These are phyloP conservation scores for Nannochloropsis salina DNA, from an alignment of 108 stramenopile species.

Conservation along the genomic window DNA sequence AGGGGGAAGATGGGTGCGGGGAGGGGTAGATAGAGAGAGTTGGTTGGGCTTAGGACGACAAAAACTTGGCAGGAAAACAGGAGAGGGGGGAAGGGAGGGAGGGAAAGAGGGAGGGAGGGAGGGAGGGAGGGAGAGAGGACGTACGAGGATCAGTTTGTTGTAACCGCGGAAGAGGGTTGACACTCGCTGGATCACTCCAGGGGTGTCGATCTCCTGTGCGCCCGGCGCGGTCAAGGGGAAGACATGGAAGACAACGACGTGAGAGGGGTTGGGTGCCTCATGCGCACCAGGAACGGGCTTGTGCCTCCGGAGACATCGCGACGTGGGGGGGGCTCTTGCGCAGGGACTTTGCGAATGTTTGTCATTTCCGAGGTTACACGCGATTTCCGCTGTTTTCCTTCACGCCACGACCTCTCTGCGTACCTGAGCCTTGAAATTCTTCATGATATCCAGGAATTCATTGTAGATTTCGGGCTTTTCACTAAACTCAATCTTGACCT, in stretches of 20 bases:
- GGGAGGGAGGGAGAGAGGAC: not conserved
- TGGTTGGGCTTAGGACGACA: too few species aligned
- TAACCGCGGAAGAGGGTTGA: slow-evolving; percentile 93
- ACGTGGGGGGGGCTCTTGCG: too few species aligned
- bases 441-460: slow-evolving; percentile 98
- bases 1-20: not conserved
- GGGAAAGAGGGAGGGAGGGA: not conserved
- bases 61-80: too few species aligned
- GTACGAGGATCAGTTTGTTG: slow-evolving; percentile 73
- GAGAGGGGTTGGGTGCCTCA: slow-evolving; percentile 30
- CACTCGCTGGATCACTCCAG: slow-evolving; percentile 92
- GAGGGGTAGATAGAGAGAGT: not conserved
- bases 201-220: slow-evolving; percentile 91
- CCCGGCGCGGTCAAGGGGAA: not conserved
- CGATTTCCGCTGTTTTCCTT: not conserved
- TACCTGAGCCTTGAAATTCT: slow-evolving; percentile 61
- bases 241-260: not conserved
- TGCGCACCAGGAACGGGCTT: too few species aligned
- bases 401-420: not conserved
- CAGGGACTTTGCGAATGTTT: too few species aligned
- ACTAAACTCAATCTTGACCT: slow-evolving; percentile 86
- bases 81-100: not conserved
- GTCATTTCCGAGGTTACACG: too few species aligned
- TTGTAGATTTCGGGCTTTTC: slow-evolving; percentile 97
- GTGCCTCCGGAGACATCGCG: too few species aligned